Evolutionary conservation across 805 yeast species (phyloP), one percentile per base, ranked within the genome.

Genomic region (Candida ponderosae): DNA sequence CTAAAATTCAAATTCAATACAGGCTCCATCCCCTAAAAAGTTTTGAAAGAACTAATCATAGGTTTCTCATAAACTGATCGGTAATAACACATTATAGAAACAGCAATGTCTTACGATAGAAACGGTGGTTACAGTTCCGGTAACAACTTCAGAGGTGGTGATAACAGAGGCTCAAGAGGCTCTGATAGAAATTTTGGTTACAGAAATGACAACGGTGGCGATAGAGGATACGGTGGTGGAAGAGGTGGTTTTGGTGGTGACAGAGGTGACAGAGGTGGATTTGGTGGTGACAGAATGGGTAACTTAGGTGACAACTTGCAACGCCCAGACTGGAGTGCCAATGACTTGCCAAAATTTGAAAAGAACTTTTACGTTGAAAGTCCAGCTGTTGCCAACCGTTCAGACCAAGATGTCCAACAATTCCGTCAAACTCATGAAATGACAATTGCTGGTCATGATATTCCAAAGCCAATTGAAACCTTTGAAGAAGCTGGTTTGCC

Each of bases 401-500:
- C 83, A 32, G 88, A 81, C 2, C 71, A 60, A 28, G 97, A 90
- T 41, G 73, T 93, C 48, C 62, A 57, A 20, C 71, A 66, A 33
- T 93, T 89, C 72, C 81, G 98, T 72, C 72, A 72, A 42, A 79
- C 79, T 53, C 71, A 81, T 61, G 90, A 87, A 56, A 93, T 93
- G 97, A 79, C 81, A 42, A 74, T 84, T 44, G 60, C 66, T 42
- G 98, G 98, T 53, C 59, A 67, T 34, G 83, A 88, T 48, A 86
- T 93, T 52, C 97, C 97, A 52, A 83, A 88, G 67, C 98, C 98
- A 54, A 83, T 93, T 56, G 80, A 90, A 50, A 54, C 74, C 35
- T 93, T 93, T 53, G 96, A 93, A 48, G 97, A 93, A 71, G 96
- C 96, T 57, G 97, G 97, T 34, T 90, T 93, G 76, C 98, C 98